Evolutionary conservation across 2,329 filamentous ascomycete species (phyloP).

Genomic region (Shiraia sp.): DNA sequence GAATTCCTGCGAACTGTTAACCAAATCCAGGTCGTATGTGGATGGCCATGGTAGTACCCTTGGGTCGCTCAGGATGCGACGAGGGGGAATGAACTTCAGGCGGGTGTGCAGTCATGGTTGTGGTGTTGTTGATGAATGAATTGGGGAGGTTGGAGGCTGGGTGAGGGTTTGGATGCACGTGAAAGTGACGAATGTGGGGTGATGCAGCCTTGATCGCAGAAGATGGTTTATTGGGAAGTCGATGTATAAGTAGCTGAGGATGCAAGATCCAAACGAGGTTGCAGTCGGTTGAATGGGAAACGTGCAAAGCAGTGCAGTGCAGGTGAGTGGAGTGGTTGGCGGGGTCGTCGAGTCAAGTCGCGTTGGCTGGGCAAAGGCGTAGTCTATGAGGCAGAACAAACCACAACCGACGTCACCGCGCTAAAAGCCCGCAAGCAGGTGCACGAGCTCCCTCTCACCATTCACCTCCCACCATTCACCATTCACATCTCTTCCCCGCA

Average conservation of each 20-base stretch:
- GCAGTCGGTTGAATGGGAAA: constrained; percentile 1
- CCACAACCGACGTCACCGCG: too few relatives aligned
- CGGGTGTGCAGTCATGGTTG: constrained; percentile 41
- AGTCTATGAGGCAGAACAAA: too few relatives aligned
- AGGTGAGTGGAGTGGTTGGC: background rate
- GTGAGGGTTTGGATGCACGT: constrained; percentile 13
- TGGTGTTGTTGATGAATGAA: constrained; percentile 8
- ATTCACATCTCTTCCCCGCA: too few relatives aligned
- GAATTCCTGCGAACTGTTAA: constrained; percentile 69
- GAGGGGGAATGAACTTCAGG: constrained; percentile 40
- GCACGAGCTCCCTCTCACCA: too few relatives aligned
- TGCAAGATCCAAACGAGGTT: background rate
- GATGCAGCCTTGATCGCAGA: constrained; percentile 1
- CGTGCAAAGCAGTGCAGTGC: background rate
- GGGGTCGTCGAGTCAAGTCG: too few relatives aligned
- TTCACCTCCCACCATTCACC: too few relatives aligned
- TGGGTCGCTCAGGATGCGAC: constrained; percentile 49
- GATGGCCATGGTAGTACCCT: constrained; percentile 35
- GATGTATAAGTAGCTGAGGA: background rate
- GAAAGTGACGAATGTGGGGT: constrained; percentile 9
- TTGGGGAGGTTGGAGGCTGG: background rate
- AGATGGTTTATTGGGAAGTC: background rate
- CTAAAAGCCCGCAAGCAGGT: too few relatives aligned
- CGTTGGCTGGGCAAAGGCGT: constrained; percentile 67
- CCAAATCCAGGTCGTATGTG: constrained; percentile 2